phyloP scores from a whole-genome alignment of 2,329 filamentous ascomycete genomes.

The Pseudocercospora eumusae region DNA sequence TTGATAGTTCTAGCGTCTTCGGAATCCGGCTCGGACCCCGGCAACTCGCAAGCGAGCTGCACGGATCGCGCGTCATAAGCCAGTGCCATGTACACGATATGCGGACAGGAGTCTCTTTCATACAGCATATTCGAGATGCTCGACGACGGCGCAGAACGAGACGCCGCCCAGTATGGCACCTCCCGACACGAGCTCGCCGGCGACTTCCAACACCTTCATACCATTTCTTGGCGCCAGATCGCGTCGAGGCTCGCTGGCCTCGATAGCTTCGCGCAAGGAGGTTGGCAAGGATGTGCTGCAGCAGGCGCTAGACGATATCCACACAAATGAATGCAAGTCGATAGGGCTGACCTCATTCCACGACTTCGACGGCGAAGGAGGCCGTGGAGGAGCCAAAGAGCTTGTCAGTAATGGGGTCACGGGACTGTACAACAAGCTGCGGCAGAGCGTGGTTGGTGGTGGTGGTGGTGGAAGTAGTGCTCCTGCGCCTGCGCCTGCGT shows the following conservation, averaged over 20 bases:
- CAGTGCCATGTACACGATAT: too few relatives aligned
- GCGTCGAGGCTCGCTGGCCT: slow-evolving; percentile 44
- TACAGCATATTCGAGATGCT: not conserved
- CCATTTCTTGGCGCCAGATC: slow-evolving; percentile 39
- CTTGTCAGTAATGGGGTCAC: slow-evolving; percentile 58
- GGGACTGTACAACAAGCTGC: slow-evolving; percentile 82
- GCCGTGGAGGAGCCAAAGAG: slow-evolving; percentile 39
- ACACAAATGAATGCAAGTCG: slow-evolving; percentile 82
- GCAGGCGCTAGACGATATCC: slow-evolving; percentile 81
- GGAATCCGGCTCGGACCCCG: not conserved
- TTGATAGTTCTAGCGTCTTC: too few relatives aligned
- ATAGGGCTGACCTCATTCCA: slow-evolving; percentile 89
- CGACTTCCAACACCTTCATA: slow-evolving; percentile 32
- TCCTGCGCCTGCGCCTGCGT: too few relatives aligned
- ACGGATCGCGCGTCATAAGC: slow-evolving; percentile 1
- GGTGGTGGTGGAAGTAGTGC: too few relatives aligned
- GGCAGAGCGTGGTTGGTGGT: slow-evolving; percentile 43
- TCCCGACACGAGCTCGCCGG: slow-evolving; percentile 27
- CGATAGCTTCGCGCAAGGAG: slow-evolving; percentile 40
- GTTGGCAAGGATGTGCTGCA: slow-evolving; percentile 74
- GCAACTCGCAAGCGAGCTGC: too few relatives aligned
- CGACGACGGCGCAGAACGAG: not conserved
- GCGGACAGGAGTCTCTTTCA: too few relatives aligned
- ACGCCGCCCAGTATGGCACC: slow-evolving; percentile 30
- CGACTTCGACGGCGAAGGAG: slow-evolving; percentile 77